Evolutionary conservation across 345 rosid species (phyloP).

Genomic region (Corchorus capsularis): DNA sequence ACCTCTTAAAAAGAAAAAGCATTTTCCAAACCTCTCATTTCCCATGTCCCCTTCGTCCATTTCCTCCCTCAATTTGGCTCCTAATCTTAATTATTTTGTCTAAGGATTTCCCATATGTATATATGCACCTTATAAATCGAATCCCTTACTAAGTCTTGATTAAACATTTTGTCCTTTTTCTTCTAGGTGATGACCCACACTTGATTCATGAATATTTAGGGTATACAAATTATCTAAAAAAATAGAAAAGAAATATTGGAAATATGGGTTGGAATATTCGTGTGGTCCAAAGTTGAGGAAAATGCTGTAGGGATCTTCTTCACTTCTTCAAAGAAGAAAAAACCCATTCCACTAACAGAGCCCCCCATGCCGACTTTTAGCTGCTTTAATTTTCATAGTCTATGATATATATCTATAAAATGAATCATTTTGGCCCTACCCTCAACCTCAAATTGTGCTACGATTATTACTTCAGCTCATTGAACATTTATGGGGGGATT

Average conservation of each 20-base stretch:
- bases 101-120: too few relatives aligned
- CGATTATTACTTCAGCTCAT: conserved; percentile 1
- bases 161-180: neutral
- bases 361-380: neutral
- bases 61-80: too few relatives aligned
- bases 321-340: neutral
- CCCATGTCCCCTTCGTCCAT: neutral
- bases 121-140: neutral
- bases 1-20: neutral
- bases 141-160: neutral
- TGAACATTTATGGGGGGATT: neutral
- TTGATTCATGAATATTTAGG: neutral
- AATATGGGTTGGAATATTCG: conserved; percentile 8
- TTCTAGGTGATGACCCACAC: neutral
- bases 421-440: conserved; percentile 10
- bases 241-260: neutral
- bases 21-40: neutral
- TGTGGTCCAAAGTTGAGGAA: conserved; percentile 1
- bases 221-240: neutral
- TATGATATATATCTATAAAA: neutral
- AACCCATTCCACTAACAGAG: conserved; percentile 10
- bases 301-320: neutral
- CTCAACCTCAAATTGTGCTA: neutral
- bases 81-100: too few relatives aligned
- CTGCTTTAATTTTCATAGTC: neutral